These are phyloP conservation scores for Colletotrichum liriopes DNA, from an alignment of 2,329 filamentous ascomycete genomes.

Conservation along the genomic window DNA sequence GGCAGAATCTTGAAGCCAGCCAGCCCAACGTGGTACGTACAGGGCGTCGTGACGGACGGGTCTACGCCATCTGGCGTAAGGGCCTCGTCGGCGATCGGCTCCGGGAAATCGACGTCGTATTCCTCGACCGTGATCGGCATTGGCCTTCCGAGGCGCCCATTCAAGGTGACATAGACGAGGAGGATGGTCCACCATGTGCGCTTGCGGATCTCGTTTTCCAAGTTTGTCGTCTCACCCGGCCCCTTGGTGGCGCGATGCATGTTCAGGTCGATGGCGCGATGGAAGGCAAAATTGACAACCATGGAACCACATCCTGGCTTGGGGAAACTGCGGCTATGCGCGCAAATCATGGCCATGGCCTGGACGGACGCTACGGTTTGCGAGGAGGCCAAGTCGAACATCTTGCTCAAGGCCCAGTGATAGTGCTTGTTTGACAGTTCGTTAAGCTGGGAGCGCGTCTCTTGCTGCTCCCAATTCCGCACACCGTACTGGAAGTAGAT, in stretches of 20 bases:
- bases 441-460: slow-evolving; percentile 70
- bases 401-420: slow-evolving; percentile 80
- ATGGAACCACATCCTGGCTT: slow-evolving; percentile 84
- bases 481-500: slow-evolving; percentile 85
- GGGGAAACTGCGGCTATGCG: slow-evolving; percentile 83
- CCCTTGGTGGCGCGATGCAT: slow-evolving; percentile 79
- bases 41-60: slow-evolving; percentile 69
- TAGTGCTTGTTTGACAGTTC: slow-evolving; percentile 83
- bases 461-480: slow-evolving; percentile 73
- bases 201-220: slow-evolving; percentile 83
- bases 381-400: slow-evolving; percentile 75
- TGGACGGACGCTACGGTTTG: slow-evolving; percentile 79
- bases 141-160: slow-evolving; percentile 82
- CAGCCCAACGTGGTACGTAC: slow-evolving; percentile 78
- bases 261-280: slow-evolving; percentile 81
- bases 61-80: slow-evolving; percentile 77
- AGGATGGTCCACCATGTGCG: slow-evolving; percentile 84
- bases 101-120: slow-evolving; percentile 84
- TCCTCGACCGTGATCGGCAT: slow-evolving; percentile 83
- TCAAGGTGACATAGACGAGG: slow-evolving; percentile 76
- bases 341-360: slow-evolving; percentile 79
- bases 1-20: slow-evolving; percentile 76
- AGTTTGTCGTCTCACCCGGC: slow-evolving; percentile 62
- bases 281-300: slow-evolving; percentile 75
- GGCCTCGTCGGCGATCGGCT: slow-evolving; percentile 79